phyloP scores from a whole-genome alignment of 768 basidiomycete genomes.

The Amanita inopinata region DNA sequence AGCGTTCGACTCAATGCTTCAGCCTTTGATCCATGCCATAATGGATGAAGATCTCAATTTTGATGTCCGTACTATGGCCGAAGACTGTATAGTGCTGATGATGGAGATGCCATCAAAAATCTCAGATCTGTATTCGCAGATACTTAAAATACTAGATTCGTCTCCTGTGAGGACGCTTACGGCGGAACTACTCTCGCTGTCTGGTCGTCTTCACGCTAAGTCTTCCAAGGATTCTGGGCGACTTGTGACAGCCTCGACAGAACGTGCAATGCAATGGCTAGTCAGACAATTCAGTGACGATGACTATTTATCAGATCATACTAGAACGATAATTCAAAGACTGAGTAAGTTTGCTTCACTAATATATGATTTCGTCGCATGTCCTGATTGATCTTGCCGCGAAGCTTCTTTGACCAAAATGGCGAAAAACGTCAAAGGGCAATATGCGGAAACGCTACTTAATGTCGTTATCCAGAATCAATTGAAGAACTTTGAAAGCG shows the following conservation, averaged over 20 bases:
- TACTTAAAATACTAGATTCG: conserved; percentile 20
- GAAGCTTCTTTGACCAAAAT: conserved; percentile 23
- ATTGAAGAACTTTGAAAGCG: conserved; percentile 30
- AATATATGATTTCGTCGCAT: no score
- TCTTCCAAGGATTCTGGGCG: conserved; percentile 13
- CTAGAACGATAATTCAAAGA: conserved; percentile 18
- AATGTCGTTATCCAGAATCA: conserved; percentile 51
- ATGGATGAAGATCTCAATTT: conserved; percentile 12
- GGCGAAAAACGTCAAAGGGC: conserved; percentile 32
- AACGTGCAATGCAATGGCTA: conserved; percentile 44
- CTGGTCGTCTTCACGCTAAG: conserved; percentile 16
- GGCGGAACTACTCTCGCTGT: conserved; percentile 24
- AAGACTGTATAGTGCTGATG: conserved; percentile 4
- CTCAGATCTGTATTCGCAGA: conserved; percentile 12
- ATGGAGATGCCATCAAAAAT: conserved; percentile 16
- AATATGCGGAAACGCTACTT: conserved; percentile 65
- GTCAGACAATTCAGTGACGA: conserved; percentile 35
- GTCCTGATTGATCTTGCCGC: neutral
- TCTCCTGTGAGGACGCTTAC: conserved; percentile 19
- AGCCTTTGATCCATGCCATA: conserved; percentile 6
- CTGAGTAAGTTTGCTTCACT: conserved; percentile 26
- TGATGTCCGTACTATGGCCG: conserved; percentile 13
- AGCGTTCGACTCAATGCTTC: neutral
- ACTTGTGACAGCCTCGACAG: conserved; percentile 24
- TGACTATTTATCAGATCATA: conserved; percentile 11